These are phyloP conservation scores for Phytophthora aleatoria DNA, from an alignment of 352 stramenopile species.

Conservation along the genomic window DNA sequence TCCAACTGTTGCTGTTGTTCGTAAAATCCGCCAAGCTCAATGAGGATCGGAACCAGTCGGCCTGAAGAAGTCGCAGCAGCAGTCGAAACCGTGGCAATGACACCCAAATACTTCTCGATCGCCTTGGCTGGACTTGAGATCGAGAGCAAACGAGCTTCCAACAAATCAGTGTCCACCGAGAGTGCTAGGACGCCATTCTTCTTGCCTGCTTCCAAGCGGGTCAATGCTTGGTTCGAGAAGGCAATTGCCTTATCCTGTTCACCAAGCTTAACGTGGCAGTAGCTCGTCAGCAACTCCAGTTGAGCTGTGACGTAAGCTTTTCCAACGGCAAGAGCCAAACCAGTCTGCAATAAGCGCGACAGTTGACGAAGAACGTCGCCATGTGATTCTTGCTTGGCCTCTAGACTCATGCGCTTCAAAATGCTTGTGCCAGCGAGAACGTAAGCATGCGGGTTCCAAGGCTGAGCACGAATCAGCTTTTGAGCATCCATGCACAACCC, in stretches of 20 bases:
- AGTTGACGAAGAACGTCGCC: constrained; percentile 26
- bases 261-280: constrained; percentile 43
- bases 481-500: constrained; percentile 38
- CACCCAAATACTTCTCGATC: constrained; percentile 41
- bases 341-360: constrained; percentile 45
- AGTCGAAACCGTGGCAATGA: constrained; percentile 24
- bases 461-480: constrained; percentile 67
- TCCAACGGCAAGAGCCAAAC: constrained; percentile 34
- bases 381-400: constrained; percentile 18
- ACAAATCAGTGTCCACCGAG: constrained; percentile 30
- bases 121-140: constrained; percentile 29
- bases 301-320: constrained; percentile 34
- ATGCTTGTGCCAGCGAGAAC: constrained; percentile 48
- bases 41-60: constrained; percentile 50
- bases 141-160: constrained; percentile 54
- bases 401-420: constrained; percentile 46
- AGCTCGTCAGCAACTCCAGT: constrained; percentile 46
- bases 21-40: constrained; percentile 62
- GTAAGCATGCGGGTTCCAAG: constrained; percentile 64
- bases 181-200: constrained; percentile 4
- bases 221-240: constrained; percentile 28
- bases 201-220: constrained; percentile 20
- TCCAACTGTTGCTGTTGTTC: constrained; percentile 53
- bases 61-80: constrained; percentile 8
- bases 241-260: constrained; percentile 25